Evolutionary conservation across 768 basidiomycete species (phyloP).

Genomic region (Tephrocybe sp.): DNA sequence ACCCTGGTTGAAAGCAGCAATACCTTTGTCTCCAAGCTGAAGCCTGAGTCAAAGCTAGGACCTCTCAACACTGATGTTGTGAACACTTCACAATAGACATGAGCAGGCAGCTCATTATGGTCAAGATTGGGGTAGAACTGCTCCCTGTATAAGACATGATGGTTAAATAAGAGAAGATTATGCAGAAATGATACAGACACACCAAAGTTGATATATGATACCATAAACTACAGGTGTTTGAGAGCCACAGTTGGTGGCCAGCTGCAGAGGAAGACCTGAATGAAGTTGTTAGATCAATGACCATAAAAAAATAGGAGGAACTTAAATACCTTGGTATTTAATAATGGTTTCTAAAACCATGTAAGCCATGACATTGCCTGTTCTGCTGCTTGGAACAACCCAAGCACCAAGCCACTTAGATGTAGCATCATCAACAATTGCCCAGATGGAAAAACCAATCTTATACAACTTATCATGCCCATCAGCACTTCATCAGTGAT

Average conservation of each 20-base stretch:
- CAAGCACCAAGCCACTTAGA: constrained; percentile 31
- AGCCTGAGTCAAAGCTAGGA: constrained; percentile 32
- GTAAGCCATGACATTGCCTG: constrained; percentile 28
- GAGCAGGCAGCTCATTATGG: constrained; percentile 25
- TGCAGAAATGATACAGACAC: constrained; percentile 4
- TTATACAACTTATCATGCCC: constrained; percentile 39
- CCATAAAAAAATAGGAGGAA: neutral
- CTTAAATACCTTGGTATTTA: constrained; percentile 24
- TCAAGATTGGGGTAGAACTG: constrained; percentile 24
- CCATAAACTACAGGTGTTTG: constrained; percentile 33
- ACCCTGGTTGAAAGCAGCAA: constrained; percentile 13
- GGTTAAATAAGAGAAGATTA: neutral
- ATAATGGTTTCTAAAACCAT: constrained; percentile 28
- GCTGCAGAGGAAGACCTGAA: constrained; percentile 35
- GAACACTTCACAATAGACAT: constrained; percentile 27
- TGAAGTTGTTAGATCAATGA: too few species aligned
- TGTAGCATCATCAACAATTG: constrained; percentile 31
- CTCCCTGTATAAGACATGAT: constrained; percentile 15
- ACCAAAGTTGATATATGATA: constrained; percentile 28
- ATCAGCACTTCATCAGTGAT: constrained; percentile 37
- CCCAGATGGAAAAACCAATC: constrained; percentile 40
- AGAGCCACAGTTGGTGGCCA: constrained; percentile 33
- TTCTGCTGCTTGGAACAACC: constrained; percentile 38
- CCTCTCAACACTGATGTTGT: constrained; percentile 34
- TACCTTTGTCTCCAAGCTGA: constrained; percentile 30